Percentiles rank a stretch among this genome's conserved stretches.
Evolutionary conservation across 805 yeast genomes (phyloP).

Genomic region (Yarrowia porcina): DNA sequence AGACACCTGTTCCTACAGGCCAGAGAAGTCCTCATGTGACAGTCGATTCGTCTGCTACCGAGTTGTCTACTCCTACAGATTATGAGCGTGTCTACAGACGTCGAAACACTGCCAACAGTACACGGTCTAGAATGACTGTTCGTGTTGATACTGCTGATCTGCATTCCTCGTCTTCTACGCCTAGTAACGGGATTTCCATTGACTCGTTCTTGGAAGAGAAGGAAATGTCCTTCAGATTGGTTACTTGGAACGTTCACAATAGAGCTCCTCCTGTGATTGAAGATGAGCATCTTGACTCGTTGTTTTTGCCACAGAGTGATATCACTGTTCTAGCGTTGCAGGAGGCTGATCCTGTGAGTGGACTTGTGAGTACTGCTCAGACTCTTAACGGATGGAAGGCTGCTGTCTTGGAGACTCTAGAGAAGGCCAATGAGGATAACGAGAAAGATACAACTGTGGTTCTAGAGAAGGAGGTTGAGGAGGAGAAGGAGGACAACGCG

Average conservation of each 20-base stretch:
- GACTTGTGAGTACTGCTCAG: neutral
- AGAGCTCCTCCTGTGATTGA: conserved; percentile 28
- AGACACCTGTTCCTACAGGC: neutral
- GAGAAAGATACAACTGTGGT: neutral
- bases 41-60: neutral
- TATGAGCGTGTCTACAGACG: conserved; percentile 11
- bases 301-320: conserved; percentile 28
- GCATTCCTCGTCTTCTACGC: neutral
- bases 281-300: conserved; percentile 30
- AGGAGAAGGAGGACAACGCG: neutral
- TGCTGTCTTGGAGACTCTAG: conserved; percentile 32
- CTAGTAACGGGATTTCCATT: conserved; percentile 26
- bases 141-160: neutral
- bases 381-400: conserved; percentile 21
- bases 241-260: conserved; percentile 39
- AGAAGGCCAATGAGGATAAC: neutral
- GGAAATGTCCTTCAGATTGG: conserved; percentile 30
- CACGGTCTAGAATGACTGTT: neutral
- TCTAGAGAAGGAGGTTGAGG: neutral
- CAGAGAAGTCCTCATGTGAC: conserved; percentile 12
- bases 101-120: neutral
- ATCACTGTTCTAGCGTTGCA: conserved; percentile 48
- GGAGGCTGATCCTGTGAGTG: conserved; percentile 45
- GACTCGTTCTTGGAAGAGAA: conserved; percentile 25
- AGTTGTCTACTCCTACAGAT: neutral